phyloP scores from a whole-genome alignment of 1,139 yeast genomes.

The Suhomyces bolitotheri region DNA sequence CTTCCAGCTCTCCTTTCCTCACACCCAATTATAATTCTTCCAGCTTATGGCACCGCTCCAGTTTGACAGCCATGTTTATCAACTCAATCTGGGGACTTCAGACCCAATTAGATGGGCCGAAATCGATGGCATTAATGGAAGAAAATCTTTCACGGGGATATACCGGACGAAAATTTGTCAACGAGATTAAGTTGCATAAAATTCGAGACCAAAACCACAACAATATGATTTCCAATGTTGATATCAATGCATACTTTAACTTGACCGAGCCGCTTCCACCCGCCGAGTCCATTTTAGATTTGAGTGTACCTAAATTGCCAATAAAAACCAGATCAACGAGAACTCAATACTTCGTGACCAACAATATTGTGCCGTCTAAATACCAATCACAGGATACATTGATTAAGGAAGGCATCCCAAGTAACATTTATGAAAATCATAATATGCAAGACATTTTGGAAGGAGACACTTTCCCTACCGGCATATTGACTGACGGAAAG shows the following conservation, averaged over 20 bases:
- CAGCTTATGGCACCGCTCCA: conserved; percentile 46
- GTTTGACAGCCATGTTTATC: conserved; percentile 31
- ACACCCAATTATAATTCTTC: conserved; percentile 16
- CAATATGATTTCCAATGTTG: conserved; percentile 16
- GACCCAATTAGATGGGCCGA: conserved; percentile 24
- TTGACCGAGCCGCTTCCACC: conserved; percentile 1
- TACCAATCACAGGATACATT: conserved; percentile 2
- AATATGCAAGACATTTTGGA: conserved; percentile 24
- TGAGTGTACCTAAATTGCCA: conserved; percentile 6
- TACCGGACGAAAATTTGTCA: conserved; percentile 34
- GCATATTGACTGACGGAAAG: conserved; percentile 13
- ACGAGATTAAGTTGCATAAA: conserved; percentile 27
- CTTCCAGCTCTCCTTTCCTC: conserved; percentile 2
- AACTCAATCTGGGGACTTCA: conserved; percentile 44
- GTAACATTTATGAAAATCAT: conserved; percentile 21
- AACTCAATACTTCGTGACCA: conserved; percentile 7
- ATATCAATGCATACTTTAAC: conserved; percentile 17
- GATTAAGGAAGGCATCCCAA: conserved; percentile 14
- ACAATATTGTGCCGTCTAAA: conserved; percentile 2
- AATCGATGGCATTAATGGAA: conserved; percentile 37
- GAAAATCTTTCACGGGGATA: conserved; percentile 30
- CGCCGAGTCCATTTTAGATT: conserved; percentile 5
- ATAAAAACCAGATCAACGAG: conserved; percentile 2
- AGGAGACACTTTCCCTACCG: conserved; percentile 38
- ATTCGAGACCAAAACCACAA: conserved; percentile 5